Base-by-base conservation (phyloP, 2,329 filamentous ascomycete genomes). In the Phyllosticta ampelicida region DNA sequence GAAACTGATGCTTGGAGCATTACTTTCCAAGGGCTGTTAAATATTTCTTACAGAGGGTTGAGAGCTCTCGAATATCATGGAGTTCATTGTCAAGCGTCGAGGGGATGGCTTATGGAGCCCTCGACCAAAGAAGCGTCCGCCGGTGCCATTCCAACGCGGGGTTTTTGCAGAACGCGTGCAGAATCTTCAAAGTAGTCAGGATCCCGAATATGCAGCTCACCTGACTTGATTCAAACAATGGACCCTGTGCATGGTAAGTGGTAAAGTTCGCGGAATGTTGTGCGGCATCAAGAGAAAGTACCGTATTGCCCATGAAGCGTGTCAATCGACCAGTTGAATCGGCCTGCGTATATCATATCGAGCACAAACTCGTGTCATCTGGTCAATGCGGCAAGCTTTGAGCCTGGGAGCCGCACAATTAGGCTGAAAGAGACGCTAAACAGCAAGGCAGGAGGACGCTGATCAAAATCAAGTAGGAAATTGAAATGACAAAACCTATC, bases 21-120 rank as follows among this genome's bases (percentile, higher is more conserved):
- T n/a, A n/a, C n/a, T n/a, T n/a, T n/a, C n/a, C n/a, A n/a, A n/a
- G n/a, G n/a, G n/a, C n/a, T n/a, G n/a, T n/a, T n/a, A n/a, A n/a
- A n/a, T n/a, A n/a, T n/a, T n/a, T 16, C 26, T 61, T 61, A 68
- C 68, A 71, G 67, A 21, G 67, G 67, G 53, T 62, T 64, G 23
- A 71, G 51, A 11, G 68, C 68, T 44, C 65, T 48, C 68, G 63
- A 26, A 66, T 64, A 59, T 68, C 69, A 53, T 71, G 69, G 11
- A 65, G 58, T 8, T 63, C 63, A 8, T 65, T 64, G 26, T 68
- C 60, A 1, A 69, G 64, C 2, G 68, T 70, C 11, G 65, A 44
- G 2, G 36, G 36, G n/a, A 44, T n/a, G 36, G 36, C 36, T n/a
- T 44, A 16, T 3, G 36, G 36, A 44, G 36, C 36, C 36, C 36